A percentile compares a stretch with the other conserved stretches of the same genome.
Evolutionary conservation across 1,284 basidiomycete species (phyloP).

Genomic region (Phenoliferia sp.): DNA sequence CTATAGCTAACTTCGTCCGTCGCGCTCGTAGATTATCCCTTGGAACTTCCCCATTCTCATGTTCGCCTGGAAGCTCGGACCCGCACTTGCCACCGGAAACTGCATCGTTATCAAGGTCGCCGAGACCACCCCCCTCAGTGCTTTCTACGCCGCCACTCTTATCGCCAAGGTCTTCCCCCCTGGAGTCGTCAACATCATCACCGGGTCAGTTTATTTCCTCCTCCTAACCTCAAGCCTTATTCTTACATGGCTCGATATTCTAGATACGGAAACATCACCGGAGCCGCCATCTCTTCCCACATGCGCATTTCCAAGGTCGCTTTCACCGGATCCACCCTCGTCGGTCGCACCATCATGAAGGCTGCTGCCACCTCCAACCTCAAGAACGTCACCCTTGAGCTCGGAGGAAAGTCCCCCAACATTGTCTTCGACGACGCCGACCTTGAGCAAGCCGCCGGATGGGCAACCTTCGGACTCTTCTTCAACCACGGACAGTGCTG

Average conservation of each 20-base stretch:
- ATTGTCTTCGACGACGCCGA: conserved; percentile 51
- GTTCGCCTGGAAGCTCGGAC: conserved; percentile 78
- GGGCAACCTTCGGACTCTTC: conserved; percentile 58
- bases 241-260: too few relatives aligned
- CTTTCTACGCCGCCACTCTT: conserved; percentile 42
- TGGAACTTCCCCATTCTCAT: conserved; percentile 82
- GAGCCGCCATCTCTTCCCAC: conserved; percentile 68
- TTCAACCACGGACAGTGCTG: conserved; percentile 81
- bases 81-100: conserved; percentile 80
- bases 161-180: conserved; percentile 76
- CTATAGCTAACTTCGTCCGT: conserved; percentile 58
- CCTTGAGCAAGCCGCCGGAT: conserved; percentile 71
- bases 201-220: conserved; percentile 3
- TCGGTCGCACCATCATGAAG: conserved; percentile 80
- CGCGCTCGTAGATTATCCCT: conserved; percentile 58
- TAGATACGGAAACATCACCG: conserved; percentile 75
- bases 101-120: conserved; percentile 62
- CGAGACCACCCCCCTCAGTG: conserved; percentile 82
- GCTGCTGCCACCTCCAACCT: conserved; percentile 76
- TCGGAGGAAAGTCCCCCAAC: conserved; percentile 87
- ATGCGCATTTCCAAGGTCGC: conserved; percentile 51
- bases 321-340: conserved; percentile 60
- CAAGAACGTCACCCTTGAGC: conserved; percentile 88
- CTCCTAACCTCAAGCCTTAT: conserved; percentile 54
- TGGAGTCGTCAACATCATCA: conserved; percentile 77